phyloP scores from a whole-genome alignment of 768 basidiomycete species.

The Termitomyces sp. region DNA sequence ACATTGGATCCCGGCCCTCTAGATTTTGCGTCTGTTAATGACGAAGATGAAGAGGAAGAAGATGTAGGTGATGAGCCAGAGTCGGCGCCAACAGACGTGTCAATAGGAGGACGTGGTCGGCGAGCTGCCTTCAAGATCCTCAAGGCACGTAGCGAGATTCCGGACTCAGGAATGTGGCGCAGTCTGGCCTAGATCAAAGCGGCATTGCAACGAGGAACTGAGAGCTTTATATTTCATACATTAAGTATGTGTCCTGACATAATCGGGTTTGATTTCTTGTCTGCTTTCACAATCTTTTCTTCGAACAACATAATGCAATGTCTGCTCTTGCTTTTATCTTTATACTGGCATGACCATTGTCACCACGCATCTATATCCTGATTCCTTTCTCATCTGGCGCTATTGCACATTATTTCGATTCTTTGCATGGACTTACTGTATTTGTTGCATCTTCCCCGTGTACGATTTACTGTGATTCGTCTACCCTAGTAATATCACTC shows the following conservation, averaged over 20 bases:
- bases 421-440: slow-evolving; percentile 7
- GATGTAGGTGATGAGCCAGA: slow-evolving; percentile 13
- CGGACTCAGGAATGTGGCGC: slow-evolving; percentile 75
- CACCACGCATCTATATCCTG: slow-evolving; percentile 4
- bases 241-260: slow-evolving; percentile 15
- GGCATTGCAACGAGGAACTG: background rate
- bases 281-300: background rate
- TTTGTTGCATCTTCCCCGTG: slow-evolving; percentile 4
- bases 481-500: slow-evolving; percentile 10
- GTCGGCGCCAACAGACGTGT: slow-evolving; percentile 15
- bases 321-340: slow-evolving; percentile 10
- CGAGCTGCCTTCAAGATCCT: slow-evolving; percentile 63
- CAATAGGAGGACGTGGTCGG: slow-evolving; percentile 42
- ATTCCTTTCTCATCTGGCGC: background rate
- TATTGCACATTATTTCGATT: slow-evolving; percentile 2
- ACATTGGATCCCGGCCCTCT: slow-evolving; percentile 65
- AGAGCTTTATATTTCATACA: slow-evolving; percentile 3
- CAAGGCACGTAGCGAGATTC: slow-evolving; percentile 61
- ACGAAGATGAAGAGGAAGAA: slow-evolving; percentile 38
- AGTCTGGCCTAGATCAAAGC: slow-evolving; percentile 47
- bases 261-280: slow-evolving; percentile 16
- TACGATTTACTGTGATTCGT: slow-evolving; percentile 6
- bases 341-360: slow-evolving; percentile 5
- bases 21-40: slow-evolving; percentile 49
- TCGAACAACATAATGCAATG: background rate